These are phyloP conservation scores for Flaveria linearis DNA, from an alignment of 129 eudicot genomes.

Conservation along the genomic window DNA sequence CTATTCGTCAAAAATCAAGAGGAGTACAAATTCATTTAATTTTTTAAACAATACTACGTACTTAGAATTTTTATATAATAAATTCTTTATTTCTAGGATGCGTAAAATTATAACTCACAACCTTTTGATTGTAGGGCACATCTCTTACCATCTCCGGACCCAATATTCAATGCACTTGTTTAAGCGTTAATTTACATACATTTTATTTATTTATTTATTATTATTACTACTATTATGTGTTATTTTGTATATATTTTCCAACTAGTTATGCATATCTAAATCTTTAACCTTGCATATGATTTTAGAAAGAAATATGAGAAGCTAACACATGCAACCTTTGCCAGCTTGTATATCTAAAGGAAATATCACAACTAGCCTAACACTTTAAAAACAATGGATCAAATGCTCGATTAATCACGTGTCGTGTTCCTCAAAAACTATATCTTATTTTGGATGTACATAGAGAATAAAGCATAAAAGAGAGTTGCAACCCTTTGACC, in stretches of 20 bases:
- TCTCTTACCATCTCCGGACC: too few relatives aligned
- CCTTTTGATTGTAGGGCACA: too few relatives aligned
- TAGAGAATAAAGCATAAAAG: slow-evolving; percentile 30
- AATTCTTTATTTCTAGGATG: too few relatives aligned
- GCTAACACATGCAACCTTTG: slow-evolving; percentile 13
- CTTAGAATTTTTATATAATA: too few relatives aligned
- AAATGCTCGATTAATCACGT: slow-evolving; percentile 22
- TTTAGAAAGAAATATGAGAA: background rate
- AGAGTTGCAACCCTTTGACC: slow-evolving; percentile 31
- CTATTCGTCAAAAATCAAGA: slow-evolving; percentile 3
- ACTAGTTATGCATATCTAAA: background rate
- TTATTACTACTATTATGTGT: background rate
- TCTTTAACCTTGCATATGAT: background rate
- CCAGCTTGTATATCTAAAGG: slow-evolving; percentile 25
- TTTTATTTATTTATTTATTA: background rate
- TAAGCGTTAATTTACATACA: too few relatives aligned
- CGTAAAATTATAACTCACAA: too few relatives aligned
- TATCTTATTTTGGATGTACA: slow-evolving; percentile 13
- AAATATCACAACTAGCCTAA: slow-evolving; percentile 31
- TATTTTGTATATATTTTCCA: too few relatives aligned
- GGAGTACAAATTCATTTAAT: background rate
- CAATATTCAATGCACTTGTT: background rate
- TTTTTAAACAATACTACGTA: too few relatives aligned
- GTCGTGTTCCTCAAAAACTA: slow-evolving; percentile 29
- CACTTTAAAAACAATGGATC: slow-evolving; percentile 27